These are phyloP conservation scores for Spirogloea muscicola DNA, from an alignment of 139 green algal species.

Conservation along the genomic window DNA sequence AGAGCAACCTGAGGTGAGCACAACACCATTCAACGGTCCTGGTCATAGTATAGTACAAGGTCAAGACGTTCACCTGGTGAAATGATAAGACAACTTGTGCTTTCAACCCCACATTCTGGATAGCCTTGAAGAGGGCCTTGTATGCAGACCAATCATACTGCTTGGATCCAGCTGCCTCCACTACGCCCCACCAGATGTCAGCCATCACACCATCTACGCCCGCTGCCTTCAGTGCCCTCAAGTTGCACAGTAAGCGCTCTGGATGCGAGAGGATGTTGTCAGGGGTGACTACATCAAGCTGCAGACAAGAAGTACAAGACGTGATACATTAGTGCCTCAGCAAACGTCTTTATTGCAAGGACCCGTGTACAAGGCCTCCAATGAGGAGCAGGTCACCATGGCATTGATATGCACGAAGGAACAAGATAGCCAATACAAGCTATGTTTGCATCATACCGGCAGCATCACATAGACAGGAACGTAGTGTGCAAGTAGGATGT, in stretches of 20 bases:
- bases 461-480: conserved; percentile 41
- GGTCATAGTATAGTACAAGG: no score
- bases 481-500: conserved; percentile 38
- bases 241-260: conserved; percentile 34
- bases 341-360: no score
- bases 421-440: no score
- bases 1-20: no score
- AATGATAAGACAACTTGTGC: conserved; percentile 89
- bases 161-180: conserved; percentile 65
- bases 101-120: conserved; percentile 67
- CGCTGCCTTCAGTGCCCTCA: conserved; percentile 43
- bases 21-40: no score
- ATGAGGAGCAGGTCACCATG: no score
- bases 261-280: conserved; percentile 38
- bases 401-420: no score
- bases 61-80: no score
- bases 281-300: conserved; percentile 84
- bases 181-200: conserved; percentile 70
- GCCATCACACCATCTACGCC: conserved; percentile 50
- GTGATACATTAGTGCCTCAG: no score
- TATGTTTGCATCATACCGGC: no score
- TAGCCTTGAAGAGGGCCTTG: conserved; percentile 68
- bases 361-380: no score
- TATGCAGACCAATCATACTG: conserved; percentile 82
- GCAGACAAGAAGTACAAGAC: no score